Evolutionary conservation across 345 rosid genomes (phyloP), one percentile per base, ranked within the genome.

Genomic region (Brassica nigra): DNA sequence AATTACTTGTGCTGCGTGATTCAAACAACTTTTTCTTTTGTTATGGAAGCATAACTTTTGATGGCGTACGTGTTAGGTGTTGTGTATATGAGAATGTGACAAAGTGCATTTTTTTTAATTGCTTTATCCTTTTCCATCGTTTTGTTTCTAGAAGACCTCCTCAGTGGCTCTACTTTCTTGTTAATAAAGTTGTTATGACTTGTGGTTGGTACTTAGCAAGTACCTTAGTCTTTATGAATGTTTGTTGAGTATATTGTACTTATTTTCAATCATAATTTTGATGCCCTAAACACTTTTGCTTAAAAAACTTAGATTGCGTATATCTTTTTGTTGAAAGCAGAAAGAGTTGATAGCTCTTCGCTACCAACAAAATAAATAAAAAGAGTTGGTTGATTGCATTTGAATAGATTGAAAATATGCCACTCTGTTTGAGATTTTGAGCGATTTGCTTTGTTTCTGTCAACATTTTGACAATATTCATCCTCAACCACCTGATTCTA

Each of bases 141-240:
- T 65, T 65, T 29, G 66, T 71, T 78, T 66, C 73, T 72, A 78
- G 30, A 78, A 72, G 6, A 58, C n/a, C 58, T 73, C 49, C 62
- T 14, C 2, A 66, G 69, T 66, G 74, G 54, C 52, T 58, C 63
- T 73, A 61, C 74, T 29, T 73, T 57, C 68, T 66, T 14, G 23
- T 67, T 73, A 31, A 20, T 20, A 65, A 71, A 78, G 81, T 78
- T 34, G 76, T 71, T 71, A 30, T 54, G 76, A 78, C 67, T 78
- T 71, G 76, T 30, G 74, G 74, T 67, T 39, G 55, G 78, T 73
- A 39, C 66, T 52, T 36, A 6, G 11, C 3, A 73, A 34, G 15
- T 59, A 58, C 62, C 39, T 59, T 73, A 16, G 64, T 33, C 20
- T 59, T 47, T 74, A 59, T 68, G 29, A 55, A 27, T 61, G 29